Conservation (phyloP, 352 stramenopile species). For the Pythium brachiatum region DNA sequence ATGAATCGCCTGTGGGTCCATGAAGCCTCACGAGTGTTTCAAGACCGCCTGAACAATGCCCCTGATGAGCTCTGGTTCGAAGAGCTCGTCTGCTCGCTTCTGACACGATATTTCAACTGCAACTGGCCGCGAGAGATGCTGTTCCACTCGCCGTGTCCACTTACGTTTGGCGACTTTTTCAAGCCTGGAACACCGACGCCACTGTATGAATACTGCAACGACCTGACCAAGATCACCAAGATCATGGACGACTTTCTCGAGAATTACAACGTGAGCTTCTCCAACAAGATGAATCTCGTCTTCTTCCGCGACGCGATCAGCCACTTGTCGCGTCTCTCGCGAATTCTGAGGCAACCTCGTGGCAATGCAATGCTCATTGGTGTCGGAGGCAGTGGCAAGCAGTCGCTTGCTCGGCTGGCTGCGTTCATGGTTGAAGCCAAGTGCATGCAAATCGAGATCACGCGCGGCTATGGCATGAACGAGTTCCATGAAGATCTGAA, state of each 20-base stretch:
- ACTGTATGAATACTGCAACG: conserved; percentile 85
- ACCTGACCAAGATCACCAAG: conserved; percentile 77
- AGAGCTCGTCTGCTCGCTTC: conserved; percentile 80
- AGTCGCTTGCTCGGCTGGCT: conserved; percentile 90
- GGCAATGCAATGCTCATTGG: conserved; percentile 96
- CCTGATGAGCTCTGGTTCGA: conserved; percentile 91
- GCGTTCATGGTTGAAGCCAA: conserved; percentile 91
- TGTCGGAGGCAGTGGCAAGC: conserved; percentile 93
- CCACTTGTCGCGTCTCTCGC: conserved; percentile 85
- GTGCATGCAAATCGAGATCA: conserved; percentile 93
- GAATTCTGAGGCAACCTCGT: conserved; percentile 90
- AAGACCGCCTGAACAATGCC: conserved; percentile 90
- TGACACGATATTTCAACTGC: conserved; percentile 72
- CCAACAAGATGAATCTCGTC: conserved; percentile 95
- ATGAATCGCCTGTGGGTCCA: conserved; percentile 93
- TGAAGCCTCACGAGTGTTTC: conserved; percentile 91
- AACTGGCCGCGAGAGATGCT: conserved; percentile 77
- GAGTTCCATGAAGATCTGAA: conserved; percentile 95
- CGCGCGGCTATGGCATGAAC: conserved; percentile 81
- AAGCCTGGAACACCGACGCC: conserved; percentile 68
- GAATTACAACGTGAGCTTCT: conserved; percentile 93
- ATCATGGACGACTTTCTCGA: conserved; percentile 92
- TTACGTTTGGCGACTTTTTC: conserved; percentile 94
- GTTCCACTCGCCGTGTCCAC: conserved; percentile 84
- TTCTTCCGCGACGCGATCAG: conserved; percentile 94